These are phyloP conservation scores for Russula brevipes DNA, from an alignment of 768 basidiomycete genomes.

Conservation along the genomic window DNA sequence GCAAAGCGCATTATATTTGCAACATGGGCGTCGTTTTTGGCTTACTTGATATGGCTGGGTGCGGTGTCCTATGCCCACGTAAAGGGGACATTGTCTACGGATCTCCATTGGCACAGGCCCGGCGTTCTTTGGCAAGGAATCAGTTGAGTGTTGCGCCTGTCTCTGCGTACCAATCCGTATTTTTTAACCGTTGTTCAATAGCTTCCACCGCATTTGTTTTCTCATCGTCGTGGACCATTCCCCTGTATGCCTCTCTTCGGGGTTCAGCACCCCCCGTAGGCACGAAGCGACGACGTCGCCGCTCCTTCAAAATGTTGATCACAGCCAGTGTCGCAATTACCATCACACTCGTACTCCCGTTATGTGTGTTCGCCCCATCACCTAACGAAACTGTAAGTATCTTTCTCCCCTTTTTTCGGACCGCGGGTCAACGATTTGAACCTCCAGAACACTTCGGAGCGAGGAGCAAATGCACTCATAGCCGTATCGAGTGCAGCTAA, in stretches of 20 bases:
- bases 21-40: constrained; percentile 53
- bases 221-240: constrained; percentile 57
- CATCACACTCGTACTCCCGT: constrained; percentile 49
- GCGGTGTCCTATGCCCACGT: constrained; percentile 50
- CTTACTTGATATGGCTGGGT: constrained; percentile 58
- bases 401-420: neutral
- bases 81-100: constrained; percentile 39
- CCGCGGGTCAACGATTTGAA: constrained; percentile 15
- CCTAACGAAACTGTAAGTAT: constrained; percentile 39
- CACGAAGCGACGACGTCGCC: constrained; percentile 42
- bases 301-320: constrained; percentile 57
- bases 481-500: constrained; percentile 45
- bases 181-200: constrained; percentile 28
- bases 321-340: constrained; percentile 46
- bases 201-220: constrained; percentile 62
- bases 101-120: constrained; percentile 36
- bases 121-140: constrained; percentile 60
- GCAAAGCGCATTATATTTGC: constrained; percentile 51
- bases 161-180: neutral
- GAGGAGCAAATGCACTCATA: constrained; percentile 35
- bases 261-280: constrained; percentile 37
- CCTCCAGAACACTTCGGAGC: constrained; percentile 28
- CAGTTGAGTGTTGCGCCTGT: constrained; percentile 40
- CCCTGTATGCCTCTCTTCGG: constrained; percentile 57
- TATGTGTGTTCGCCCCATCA: constrained; percentile 49